Evolutionary conservation across 495 filamentous ascomycete species (phyloP).

Genomic region (Penicillium lividum): DNA sequence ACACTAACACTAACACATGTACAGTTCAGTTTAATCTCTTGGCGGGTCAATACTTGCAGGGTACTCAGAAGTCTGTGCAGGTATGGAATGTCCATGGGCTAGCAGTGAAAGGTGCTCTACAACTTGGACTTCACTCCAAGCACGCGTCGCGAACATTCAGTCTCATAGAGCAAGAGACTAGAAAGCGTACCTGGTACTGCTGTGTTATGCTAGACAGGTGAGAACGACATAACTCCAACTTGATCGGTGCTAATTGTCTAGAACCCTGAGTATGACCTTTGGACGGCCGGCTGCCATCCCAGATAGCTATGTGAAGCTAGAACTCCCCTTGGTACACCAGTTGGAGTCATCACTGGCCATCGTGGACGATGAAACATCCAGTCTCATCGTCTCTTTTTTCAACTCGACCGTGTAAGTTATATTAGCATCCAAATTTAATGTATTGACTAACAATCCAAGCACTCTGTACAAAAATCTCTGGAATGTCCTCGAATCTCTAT

Average conservation of each 20-base stretch:
- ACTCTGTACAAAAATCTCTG: slow-evolving; percentile 29
- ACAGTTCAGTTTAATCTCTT: slow-evolving; percentile 42
- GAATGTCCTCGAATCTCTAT: slow-evolving; percentile 38
- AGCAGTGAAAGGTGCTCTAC: slow-evolving; percentile 41
- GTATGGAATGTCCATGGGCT: slow-evolving; percentile 47
- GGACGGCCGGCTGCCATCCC: slow-evolving; percentile 43
- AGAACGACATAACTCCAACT: background rate
- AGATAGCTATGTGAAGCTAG: slow-evolving; percentile 38
- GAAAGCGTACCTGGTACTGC: slow-evolving; percentile 48
- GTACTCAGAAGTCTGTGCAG: slow-evolving; percentile 44
- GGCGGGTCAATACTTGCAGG: slow-evolving; percentile 46
- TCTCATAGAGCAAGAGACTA: slow-evolving; percentile 38
- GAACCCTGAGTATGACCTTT: slow-evolving; percentile 50
- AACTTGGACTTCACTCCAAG: slow-evolving; percentile 43
- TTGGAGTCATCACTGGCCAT: slow-evolving; percentile 20
- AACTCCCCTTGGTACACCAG: slow-evolving; percentile 34
- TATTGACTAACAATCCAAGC: slow-evolving; percentile 9
- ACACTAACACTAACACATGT: background rate
- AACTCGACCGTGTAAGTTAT: slow-evolving; percentile 38
- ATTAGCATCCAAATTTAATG: background rate
- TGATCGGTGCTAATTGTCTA: slow-evolving; percentile 14
- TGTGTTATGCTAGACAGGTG: slow-evolving; percentile 49
- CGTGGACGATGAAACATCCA: slow-evolving; percentile 16
- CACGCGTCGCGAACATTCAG: slow-evolving; percentile 34
- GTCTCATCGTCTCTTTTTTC: slow-evolving; percentile 32